Evolutionary conservation across 169 alveolate species (phyloP), one percentile per base, ranked within the genome.

Genomic region (Theileria parva): DNA sequence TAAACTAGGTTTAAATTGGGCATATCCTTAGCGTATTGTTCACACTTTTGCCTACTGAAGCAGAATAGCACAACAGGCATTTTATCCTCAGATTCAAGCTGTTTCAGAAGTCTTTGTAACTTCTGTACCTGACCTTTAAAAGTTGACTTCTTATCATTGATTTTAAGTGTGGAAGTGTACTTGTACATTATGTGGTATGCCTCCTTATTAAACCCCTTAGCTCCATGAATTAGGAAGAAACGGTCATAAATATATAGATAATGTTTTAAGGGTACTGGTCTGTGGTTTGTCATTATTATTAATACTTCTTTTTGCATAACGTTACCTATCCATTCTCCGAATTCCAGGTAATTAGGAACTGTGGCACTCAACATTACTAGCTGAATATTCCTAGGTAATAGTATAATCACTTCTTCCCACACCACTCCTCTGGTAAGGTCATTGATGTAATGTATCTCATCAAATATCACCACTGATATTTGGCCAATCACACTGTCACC

Each of bases 261-360:
- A 83, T 98, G 99, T 50, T 95, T 91, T 57, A 98, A 93, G 12
- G 99, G 99, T 34, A 96, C 97, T 13, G 99, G 99, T 77, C 99
- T 89, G 50, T 93, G 89, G 66, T 89, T 77, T 39, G 99, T 98
- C 55, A 92, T 86, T 71, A 97, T 95, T 0, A 98, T 96, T 66
- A 93, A 95, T n/a, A 97, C 98, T 63, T 94, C 97, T 74, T 97
- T 93, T 74, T 95, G 94, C 86, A 92, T 86, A 6, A 92, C 89
- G 51, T 92, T 92, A n/a, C 99, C 99, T 17, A 97, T 97, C 99
- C 99, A 98, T 70, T 97, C 97, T 8, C 99, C 99, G 85, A 98
- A 97, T 80, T 98, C 99, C 84, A 89, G 89, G 87, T 96, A 97
- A 81, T 98, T 98, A 1, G 99, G 99, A 34, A 97, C 98, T 23